Evolutionary conservation across 2,329 filamentous ascomycete species (phyloP).

Genomic region (Aspergillus ruber): DNA sequence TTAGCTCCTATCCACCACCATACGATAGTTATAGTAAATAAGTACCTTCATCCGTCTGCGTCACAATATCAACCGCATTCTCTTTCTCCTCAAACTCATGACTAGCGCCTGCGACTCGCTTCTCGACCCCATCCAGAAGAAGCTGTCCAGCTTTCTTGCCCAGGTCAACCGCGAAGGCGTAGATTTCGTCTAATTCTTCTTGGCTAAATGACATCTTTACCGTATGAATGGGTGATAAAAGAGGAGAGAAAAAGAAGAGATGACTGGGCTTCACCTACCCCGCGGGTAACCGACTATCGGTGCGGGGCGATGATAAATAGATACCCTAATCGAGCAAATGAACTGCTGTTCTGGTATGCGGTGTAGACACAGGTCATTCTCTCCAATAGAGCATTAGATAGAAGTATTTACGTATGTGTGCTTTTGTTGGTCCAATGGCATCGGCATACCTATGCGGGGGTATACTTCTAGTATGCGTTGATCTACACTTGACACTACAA

Average conservation of each 20-base stretch:
- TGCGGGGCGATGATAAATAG: background rate
- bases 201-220: slow-evolving; percentile 16
- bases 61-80: slow-evolving; percentile 70
- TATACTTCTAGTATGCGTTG: too few species aligned
- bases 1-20: slow-evolving; percentile 1
- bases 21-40: background rate
- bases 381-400: too few species aligned
- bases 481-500: too few species aligned
- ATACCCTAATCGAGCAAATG: background rate
- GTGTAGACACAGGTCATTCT: too few species aligned
- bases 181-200: slow-evolving; percentile 57
- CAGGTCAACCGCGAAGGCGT: slow-evolving; percentile 63
- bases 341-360: background rate
- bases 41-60: slow-evolving; percentile 65
- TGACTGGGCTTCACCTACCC: background rate
- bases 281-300: background rate
- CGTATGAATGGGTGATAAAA: background rate
- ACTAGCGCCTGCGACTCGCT: slow-evolving; percentile 43
- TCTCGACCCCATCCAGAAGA: slow-evolving; percentile 58
- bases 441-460: too few species aligned
- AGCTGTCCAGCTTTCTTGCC: slow-evolving; percentile 64
- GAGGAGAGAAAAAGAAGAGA: background rate
- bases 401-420: too few species aligned
- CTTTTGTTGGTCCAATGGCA: too few species aligned
- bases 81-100: slow-evolving; percentile 59